Percentiles rank a stretch among this genome's conserved stretches.
Conservation (phyloP, 2,329 filamentous ascomycete genomes). For the Diaporthe velutina region DNA sequence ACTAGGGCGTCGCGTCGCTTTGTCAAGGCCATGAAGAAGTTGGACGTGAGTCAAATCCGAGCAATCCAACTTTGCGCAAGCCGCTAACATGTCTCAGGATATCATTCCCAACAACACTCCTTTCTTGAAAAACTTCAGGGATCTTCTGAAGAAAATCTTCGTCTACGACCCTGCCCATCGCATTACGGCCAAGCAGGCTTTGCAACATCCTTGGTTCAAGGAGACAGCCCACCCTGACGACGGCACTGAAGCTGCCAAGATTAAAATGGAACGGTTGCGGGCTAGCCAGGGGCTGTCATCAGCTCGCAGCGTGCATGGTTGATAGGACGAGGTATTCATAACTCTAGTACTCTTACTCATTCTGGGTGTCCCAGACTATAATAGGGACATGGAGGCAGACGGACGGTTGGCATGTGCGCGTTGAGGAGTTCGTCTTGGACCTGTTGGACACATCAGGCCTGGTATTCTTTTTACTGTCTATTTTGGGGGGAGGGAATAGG, state of each 20-base stretch:
- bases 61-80: not conserved
- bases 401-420: slow-evolving; percentile 33
- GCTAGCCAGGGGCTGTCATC: slow-evolving; percentile 53
- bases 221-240: slow-evolving; percentile 74
- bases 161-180: slow-evolving; percentile 75
- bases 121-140: slow-evolving; percentile 73
- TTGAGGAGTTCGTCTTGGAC: slow-evolving; percentile 33
- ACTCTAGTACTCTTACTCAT: slow-evolving; percentile 33
- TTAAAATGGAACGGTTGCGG: slow-evolving; percentile 66
- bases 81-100: slow-evolving; percentile 60
- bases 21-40: slow-evolving; percentile 78
- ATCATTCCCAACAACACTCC: slow-evolving; percentile 72
- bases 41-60: slow-evolving; percentile 63
- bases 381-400: slow-evolving; percentile 28
- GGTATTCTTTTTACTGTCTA: slow-evolving; percentile 16
- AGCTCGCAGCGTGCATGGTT: slow-evolving; percentile 39
- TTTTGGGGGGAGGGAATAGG: slow-evolving; percentile 11
- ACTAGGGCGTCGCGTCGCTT: slow-evolving; percentile 75
- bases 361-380: slow-evolving; percentile 33
- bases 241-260: slow-evolving; percentile 76
- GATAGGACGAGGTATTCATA: slow-evolving; percentile 35
- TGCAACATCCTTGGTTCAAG: slow-evolving; percentile 78
- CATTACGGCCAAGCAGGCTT: slow-evolving; percentile 75
- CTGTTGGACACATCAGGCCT: slow-evolving; percentile 35
- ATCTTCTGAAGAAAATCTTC: slow-evolving; percentile 76